Percentiles rank a stretch among this genome's conserved stretches.
Evolutionary conservation across 192 early-diverging fungal species (phyloP).

Genomic region (Chytriomyces sp.): DNA sequence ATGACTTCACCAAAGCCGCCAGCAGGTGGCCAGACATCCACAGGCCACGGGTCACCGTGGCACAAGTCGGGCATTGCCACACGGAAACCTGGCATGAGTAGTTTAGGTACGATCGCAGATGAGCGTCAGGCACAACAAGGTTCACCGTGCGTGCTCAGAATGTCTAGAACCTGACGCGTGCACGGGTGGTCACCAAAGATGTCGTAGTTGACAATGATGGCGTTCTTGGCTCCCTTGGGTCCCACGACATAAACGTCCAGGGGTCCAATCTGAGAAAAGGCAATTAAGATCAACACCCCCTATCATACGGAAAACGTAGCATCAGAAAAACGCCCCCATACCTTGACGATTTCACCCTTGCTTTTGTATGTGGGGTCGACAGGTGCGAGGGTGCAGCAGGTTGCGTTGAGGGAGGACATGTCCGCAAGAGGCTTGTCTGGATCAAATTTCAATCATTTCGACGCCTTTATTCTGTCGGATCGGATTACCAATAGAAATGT

Average conservation of each 20-base stretch:
- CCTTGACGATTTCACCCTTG: constrained; percentile 14
- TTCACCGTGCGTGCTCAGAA: not conserved
- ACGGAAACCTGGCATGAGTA: not conserved
- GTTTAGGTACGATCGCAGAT: not conserved
- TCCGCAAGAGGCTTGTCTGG: too few species aligned
- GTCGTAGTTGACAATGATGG: constrained; percentile 25
- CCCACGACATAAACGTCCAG: constrained; percentile 25
- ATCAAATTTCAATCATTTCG: too few species aligned
- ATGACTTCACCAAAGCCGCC: constrained; percentile 1
- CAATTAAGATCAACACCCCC: not conserved
- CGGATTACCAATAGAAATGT: too few species aligned
- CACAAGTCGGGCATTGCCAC: constrained; percentile 27
- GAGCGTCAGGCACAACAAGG: not conserved
- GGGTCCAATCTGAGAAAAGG: not conserved
- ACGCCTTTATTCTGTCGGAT: too few species aligned
- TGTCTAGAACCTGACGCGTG: constrained; percentile 27
- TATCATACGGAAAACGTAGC: not conserved
- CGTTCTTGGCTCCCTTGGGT: constrained; percentile 6
- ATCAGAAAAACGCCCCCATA: not conserved
- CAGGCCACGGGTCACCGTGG: constrained; percentile 23
- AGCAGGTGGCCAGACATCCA: constrained; percentile 4
- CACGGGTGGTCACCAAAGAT: constrained; percentile 25
- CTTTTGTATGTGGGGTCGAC: constrained; percentile 5
- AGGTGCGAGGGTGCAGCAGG: constrained; percentile 12
- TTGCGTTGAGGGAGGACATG: not conserved